Conservation (phyloP, 331 rosid genomes). For the Pyrus hybrid region DNA sequence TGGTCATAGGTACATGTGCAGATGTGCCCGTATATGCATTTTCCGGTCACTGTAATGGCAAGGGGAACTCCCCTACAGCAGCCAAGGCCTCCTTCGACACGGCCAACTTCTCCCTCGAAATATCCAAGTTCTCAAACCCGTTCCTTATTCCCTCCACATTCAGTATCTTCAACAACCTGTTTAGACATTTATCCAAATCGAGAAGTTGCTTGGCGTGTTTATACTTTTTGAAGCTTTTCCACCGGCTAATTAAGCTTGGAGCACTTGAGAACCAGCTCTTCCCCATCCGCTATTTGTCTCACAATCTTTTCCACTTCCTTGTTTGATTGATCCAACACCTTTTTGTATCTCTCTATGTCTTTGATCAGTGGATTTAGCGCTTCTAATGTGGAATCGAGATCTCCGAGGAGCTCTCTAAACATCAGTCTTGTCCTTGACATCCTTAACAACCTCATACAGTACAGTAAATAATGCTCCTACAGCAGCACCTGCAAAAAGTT, state of each 20-base stretch:
- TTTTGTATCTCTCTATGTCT: background rate
- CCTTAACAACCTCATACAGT: background rate
- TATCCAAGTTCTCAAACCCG: background rate
- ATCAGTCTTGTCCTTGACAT: background rate
- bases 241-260: background rate
- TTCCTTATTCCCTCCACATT: background rate
- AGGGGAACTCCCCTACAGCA: conserved; percentile 26
- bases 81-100: background rate
- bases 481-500: background rate
- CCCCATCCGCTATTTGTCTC: background rate
- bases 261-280: background rate
- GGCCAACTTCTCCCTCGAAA: background rate
- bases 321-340: background rate
- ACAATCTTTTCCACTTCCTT: background rate
- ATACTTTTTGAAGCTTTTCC: background rate
- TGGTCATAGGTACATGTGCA: background rate
- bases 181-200: background rate
- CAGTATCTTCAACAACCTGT: background rate
- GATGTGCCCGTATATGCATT: background rate
- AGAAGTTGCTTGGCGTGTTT: background rate
- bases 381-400: background rate
- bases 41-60: conserved; percentile 41
- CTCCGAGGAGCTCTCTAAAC: background rate
- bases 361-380: background rate
- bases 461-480: background rate